Base-by-base conservation (phyloP, 495 filamentous ascomycete species). In the Filosporella fistucella region DNA sequence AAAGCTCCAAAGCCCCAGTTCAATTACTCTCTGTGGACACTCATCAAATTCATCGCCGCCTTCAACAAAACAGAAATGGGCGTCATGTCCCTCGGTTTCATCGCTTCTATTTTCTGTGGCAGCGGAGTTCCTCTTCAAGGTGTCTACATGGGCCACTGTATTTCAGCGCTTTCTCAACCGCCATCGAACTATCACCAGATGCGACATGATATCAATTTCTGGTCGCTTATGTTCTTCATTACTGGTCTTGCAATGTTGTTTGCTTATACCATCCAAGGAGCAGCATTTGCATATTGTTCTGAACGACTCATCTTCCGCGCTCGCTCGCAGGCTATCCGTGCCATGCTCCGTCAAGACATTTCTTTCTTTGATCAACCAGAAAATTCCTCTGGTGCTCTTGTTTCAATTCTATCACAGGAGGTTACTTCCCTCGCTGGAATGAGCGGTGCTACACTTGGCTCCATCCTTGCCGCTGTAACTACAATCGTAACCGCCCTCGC, bases 31-130 rank as follows among this genome's bases (percentile, higher is more conserved):
- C 66, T 94, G 3, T 91, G 85, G 86, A 80, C 80, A 30, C 66
- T 96, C 30, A 84, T 95, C 57, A 89, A 82, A 62, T 71, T 94
- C 26, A 85, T 89, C 42, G 84, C 75, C 35, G 74, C 73, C 16
- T 91, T 96, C 70, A 96, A 96, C 62, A 76, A 65, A 35, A 55
- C 75, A 10, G 89, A 96, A 58, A 78, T 76, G 65, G 66, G 69
- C 20, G 67, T 78, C 20, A 91, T 96, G 85, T 25, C 83, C 8
- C 40, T 88, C 45, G 91, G 88, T 12, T 68, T 95, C 25, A 58
- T 85, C 61, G 86, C 80, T 56, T 82, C 83, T 17, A 72, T 84
- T 60, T 81, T 96, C 47, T 80, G 81, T 41, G 91, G 91, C 55
- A 76, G 80, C 44, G 87, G 81, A 42, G 85, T 95, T 60, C 89